Evolutionary conservation across 805 yeast species (phyloP), one percentile per base, ranked within the genome.

Genomic region (Saturnispora sanitii): DNA sequence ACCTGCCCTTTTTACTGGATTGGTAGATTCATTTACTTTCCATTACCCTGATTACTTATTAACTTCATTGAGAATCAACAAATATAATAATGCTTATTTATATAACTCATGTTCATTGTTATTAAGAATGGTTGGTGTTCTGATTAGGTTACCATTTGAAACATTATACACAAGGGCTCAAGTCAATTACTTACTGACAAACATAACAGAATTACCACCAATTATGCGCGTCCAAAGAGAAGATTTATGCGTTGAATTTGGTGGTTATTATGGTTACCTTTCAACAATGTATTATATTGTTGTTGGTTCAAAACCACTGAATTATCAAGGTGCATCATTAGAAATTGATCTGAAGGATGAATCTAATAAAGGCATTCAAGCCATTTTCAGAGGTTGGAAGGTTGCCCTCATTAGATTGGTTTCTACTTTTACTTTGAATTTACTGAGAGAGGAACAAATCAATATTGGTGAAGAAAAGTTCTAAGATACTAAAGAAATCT

Each of bases 341-440:
- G 62, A 58, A 35, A 43, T 53, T 26, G 57, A 55, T 18, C 52
- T 58, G 31, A 67, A 56, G 23, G 30, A 18, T 17, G 61, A 72
- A 29, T 58, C 67, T 7, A 65, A 69, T 27, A 59, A 67, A 36
- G 71, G 78, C 1, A 47, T 68, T 48, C 70, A 71, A 32, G 72
- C 68, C 1, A 57, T 80, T 20, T 88, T 84, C 69, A 73, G 90
- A 49, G 98, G 97, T 28, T 90, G 97, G 97, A 74, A 85, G 57
- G 78, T 86, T 32, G 94, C 94, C 22, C 67, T 83, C 9, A 58
- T 86, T 43, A 85, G 90, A 45, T 73, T 84, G 3, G 58, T 83
- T 37, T 92, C 95, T 9, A 79, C 80, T 38, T 90, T 94, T 82
- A 88, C 95, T 2, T 69, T 82, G 49, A 70, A 73, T 40, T 62